Percentiles rank a stretch among this genome's conserved stretches.
These are phyloP conservation scores for Neonectria magnoliae DNA, from an alignment of 2,329 filamentous ascomycete species.

Conservation along the genomic window DNA sequence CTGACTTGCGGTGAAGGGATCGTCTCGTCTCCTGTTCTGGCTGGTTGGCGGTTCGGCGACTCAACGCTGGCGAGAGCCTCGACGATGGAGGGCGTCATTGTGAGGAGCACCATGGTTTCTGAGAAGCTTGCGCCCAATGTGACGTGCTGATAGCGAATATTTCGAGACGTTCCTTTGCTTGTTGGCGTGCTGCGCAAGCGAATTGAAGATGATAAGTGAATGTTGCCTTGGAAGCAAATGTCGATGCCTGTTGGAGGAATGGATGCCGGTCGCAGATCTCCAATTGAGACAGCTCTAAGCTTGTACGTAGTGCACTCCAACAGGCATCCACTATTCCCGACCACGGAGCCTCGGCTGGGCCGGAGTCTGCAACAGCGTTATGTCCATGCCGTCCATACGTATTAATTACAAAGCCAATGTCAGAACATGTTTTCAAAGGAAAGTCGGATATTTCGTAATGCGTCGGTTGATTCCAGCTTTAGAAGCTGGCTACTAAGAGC, in stretches of 20 bases:
- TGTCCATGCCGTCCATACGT: background rate
- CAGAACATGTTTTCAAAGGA: background rate
- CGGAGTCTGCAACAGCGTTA: background rate
- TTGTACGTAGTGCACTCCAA: slow-evolving; percentile 1
- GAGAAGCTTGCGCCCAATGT: background rate
- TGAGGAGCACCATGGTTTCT: slow-evolving; percentile 75
- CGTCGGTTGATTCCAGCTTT: too few relatives aligned
- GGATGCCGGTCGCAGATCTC: background rate
- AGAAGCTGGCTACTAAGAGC: background rate
- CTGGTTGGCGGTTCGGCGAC: slow-evolving; percentile 13
- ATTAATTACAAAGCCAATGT: background rate
- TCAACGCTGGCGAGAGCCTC: slow-evolving; percentile 62
- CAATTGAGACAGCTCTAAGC: background rate
- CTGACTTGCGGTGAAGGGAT: slow-evolving; percentile 18
- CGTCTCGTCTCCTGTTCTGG: slow-evolving; percentile 27
- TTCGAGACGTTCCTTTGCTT: background rate
- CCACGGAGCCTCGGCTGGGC: background rate
- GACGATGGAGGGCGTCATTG: slow-evolving; percentile 76
- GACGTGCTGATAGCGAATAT: too few relatives aligned
- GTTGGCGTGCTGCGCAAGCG: background rate
- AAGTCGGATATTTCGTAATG: background rate
- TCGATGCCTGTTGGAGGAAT: slow-evolving; percentile 8
- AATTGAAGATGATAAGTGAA: background rate
- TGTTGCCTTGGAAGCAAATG: background rate
- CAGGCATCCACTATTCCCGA: slow-evolving; percentile 16